Percentiles rank a stretch among this genome's conserved stretches.
phyloP scores from a whole-genome alignment of 2,329 filamentous ascomycete species.

The Curvularia spicifera region DNA sequence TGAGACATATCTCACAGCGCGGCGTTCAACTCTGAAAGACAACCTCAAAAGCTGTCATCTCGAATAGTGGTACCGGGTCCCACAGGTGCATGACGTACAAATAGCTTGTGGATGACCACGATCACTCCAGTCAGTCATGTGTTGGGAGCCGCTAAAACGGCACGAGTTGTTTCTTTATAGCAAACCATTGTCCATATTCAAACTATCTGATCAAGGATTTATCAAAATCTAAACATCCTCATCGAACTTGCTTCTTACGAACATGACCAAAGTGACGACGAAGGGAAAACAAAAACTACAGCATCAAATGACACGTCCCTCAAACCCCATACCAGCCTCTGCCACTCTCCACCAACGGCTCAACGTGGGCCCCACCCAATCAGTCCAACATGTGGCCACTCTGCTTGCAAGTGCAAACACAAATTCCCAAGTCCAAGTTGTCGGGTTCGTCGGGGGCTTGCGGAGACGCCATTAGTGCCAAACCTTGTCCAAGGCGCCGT shows the following conservation, averaged over 20 bases:
- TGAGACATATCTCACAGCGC: not conserved
- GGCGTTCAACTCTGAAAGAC: not conserved
- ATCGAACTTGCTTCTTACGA: not conserved
- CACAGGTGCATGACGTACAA: not conserved
- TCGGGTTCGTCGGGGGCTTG: not conserved
- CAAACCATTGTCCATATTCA: not conserved
- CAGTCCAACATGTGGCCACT: not conserved
- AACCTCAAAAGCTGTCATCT: not conserved
- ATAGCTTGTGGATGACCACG: not conserved
- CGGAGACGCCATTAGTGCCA: not conserved
- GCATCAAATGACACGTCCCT: not conserved
- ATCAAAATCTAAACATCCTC: not conserved
- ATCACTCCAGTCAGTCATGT: not conserved
- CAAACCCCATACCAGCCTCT: not conserved
- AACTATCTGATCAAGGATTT: not conserved
- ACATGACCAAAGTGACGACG: not conserved
- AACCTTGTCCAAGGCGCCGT: not conserved
- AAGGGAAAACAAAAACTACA: not conserved
- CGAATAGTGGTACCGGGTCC: not conserved
- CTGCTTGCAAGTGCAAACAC: not conserved
- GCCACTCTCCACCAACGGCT: not conserved
- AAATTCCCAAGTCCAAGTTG: not conserved
- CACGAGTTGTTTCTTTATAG: not conserved
- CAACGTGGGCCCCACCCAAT: not conserved
- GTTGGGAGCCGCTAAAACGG: not conserved